Evolutionary conservation across 2,329 filamentous ascomycete genomes (phyloP), one percentile per base, ranked within the genome.

Genomic region (Sarocladiaceae sp.): DNA sequence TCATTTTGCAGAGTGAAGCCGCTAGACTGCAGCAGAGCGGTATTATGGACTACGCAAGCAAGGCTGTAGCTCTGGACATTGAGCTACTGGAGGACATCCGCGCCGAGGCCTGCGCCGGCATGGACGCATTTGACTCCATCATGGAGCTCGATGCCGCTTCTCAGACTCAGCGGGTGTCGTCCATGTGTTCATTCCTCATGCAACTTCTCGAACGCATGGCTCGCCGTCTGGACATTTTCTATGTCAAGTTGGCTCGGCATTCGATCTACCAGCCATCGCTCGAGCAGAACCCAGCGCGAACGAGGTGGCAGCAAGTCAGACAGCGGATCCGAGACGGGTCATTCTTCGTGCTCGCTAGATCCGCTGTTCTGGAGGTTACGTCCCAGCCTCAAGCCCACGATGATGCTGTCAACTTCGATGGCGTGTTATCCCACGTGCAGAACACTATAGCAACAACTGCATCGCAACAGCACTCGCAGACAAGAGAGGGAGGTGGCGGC

Each of bases 151-250:
- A 72, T n/a, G 62, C 65, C 0, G 59, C 66, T 5, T 65, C 64
- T 1, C 70, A 72, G 18, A 57, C 61, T 0, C 68, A 72, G 22
- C 67, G 71, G 2, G 57, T 75, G 2, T 60, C 64, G 3, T 69
- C 71, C 0, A 55, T 76, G 3, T 67, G 73, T 1, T 70, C 69
- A 0, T 80, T 79, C 58, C 64, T 81, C 1, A 69, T 80, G 47
- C 74, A 77, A 52, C 67, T 76, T 1, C 68, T 79, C 1, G 77
- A 81, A 59, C 72, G 76, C 12, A 78, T 81, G 68, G 74, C 77
- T 0, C 73, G 73, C 46, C 65, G 77, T 0, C 62, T 81, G 0
- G 74, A 76, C 31, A 67, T 74, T 4, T 81, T 78, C 61, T 81
- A 80, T 55, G 66, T 70, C 7, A 75, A 77, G 54, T 66, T 81